Evolutionary conservation across 2,329 filamentous ascomycete species (phyloP).

Genomic region (Diaporthe sp.): DNA sequence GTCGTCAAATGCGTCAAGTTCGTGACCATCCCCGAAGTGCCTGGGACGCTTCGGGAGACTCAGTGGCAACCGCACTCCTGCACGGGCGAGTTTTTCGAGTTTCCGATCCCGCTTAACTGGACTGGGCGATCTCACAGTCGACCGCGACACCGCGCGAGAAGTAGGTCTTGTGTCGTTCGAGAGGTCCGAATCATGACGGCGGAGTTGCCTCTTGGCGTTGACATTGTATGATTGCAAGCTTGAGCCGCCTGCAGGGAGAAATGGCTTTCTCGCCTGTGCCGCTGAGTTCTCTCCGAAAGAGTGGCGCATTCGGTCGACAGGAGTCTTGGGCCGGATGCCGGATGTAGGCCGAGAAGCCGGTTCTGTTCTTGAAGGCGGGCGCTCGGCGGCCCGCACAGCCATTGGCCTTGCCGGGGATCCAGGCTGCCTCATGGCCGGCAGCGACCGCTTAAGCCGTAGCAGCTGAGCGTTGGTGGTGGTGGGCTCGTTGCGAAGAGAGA

Average conservation of each 20-base stretch:
- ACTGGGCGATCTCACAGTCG: constrained; percentile 69
- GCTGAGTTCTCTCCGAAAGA: constrained; percentile 59
- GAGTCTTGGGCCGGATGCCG: constrained; percentile 74
- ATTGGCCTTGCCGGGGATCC: constrained; percentile 63
- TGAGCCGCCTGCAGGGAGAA: constrained; percentile 80
- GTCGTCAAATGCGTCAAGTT: constrained; percentile 94
- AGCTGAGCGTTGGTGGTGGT: constrained; percentile 75
- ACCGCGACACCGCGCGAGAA: constrained; percentile 68
- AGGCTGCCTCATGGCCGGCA: constrained; percentile 66
- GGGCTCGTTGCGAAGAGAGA: constrained; percentile 66
- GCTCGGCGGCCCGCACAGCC: constrained; percentile 58
- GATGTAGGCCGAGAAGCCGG: constrained; percentile 58
- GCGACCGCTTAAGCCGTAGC: constrained; percentile 72
- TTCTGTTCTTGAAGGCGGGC: constrained; percentile 70
- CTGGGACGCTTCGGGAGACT: constrained; percentile 76
- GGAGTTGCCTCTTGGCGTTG: constrained; percentile 78
- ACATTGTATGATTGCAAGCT: constrained; percentile 76
- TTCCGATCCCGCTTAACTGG: constrained; percentile 59
- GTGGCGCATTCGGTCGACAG: constrained; percentile 69
- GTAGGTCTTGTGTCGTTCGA: constrained; percentile 66
- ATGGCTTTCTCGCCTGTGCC: constrained; percentile 73
- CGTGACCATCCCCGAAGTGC: constrained; percentile 91
- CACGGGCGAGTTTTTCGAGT: constrained; percentile 51
- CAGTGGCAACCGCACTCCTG: constrained; percentile 71
- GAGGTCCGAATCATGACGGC: constrained; percentile 85